phyloP scores from a whole-genome alignment of 75 land plant species.

The Sequoiadendron giganteum region DNA sequence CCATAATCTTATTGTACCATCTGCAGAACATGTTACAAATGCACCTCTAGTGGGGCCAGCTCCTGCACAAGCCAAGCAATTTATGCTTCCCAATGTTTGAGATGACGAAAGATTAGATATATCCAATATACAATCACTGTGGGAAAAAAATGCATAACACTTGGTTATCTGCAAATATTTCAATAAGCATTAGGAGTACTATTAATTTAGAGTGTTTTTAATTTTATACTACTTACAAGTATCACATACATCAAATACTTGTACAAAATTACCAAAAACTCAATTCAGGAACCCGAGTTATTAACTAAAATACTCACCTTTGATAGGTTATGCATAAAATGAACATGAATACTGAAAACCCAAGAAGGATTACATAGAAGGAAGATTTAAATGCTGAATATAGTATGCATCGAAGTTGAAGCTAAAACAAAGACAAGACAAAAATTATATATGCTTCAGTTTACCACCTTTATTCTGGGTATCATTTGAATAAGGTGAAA shows the following conservation, averaged over 20 bases:
- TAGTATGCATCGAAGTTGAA: no score
- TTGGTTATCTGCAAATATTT: conserved; percentile 41
- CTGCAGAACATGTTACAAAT: conserved; percentile 80
- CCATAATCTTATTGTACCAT: conserved; percentile 76
- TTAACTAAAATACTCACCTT: conserved; percentile 36
- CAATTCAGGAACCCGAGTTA: not conserved
- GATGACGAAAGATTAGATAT: conserved; percentile 42
- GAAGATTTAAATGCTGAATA: no score
- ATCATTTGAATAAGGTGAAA: no score
- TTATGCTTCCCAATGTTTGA: conserved; percentile 19
- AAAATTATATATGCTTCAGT: no score
- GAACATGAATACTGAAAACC: no score
- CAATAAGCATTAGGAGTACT: not conserved
- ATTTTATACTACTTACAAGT: not conserved
- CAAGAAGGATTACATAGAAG: no score
- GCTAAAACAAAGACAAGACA: no score
- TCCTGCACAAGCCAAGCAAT: conserved; percentile 32
- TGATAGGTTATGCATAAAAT: conserved; percentile 42
- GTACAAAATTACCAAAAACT: not conserved
- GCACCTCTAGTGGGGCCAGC: conserved; percentile 32
- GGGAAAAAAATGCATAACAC: conserved; percentile 47
- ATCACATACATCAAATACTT: not conserved
- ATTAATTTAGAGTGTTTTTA: not conserved
- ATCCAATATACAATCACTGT: conserved; percentile 76
- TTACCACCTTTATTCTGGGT: no score